Conservation (phyloP, 331 rosid genomes). For the Quercus lobata region DNA sequence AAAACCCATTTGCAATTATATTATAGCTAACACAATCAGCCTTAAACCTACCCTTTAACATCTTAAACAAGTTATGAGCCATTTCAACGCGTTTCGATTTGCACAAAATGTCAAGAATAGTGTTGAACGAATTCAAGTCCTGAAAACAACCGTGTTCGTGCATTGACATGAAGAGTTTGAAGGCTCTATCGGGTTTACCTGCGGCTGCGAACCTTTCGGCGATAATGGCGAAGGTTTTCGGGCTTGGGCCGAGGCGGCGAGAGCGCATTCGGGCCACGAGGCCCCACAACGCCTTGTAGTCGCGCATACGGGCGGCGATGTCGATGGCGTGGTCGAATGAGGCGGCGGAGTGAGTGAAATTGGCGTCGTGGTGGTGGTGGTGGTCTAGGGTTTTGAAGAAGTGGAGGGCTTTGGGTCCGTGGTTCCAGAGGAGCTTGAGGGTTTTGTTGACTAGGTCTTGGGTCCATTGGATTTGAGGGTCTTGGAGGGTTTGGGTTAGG, state of each 20-base stretch:
- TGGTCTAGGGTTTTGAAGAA: conserved; percentile 60
- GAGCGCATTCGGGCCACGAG: conserved; percentile 62
- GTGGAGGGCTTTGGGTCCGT: conserved; percentile 77
- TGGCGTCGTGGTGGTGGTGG: no score
- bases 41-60: conserved; percentile 47
- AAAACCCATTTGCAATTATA: conserved; percentile 78
- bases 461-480: conserved; percentile 39
- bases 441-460: background rate
- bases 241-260: conserved; percentile 60
- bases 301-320: conserved; percentile 75
- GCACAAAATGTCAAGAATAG: conserved; percentile 71
- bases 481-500: conserved; percentile 38
- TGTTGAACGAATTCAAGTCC: conserved; percentile 68
- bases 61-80: conserved; percentile 59
- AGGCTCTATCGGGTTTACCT: conserved; percentile 73
- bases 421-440: conserved; percentile 79
- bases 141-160: conserved; percentile 69
- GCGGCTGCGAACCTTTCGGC: conserved; percentile 77
- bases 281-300: conserved; percentile 63
- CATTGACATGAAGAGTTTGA: conserved; percentile 67
- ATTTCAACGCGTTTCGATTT: conserved; percentile 66
- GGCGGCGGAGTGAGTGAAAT: conserved; percentile 49
- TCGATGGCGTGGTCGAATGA: conserved; percentile 73
- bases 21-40: conserved; percentile 68
- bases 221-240: conserved; percentile 64